Evolutionary conservation across 345 rosid genomes (phyloP), one percentile per base, ranked within the genome.

Genomic region (Melaleuca alternifolia): DNA sequence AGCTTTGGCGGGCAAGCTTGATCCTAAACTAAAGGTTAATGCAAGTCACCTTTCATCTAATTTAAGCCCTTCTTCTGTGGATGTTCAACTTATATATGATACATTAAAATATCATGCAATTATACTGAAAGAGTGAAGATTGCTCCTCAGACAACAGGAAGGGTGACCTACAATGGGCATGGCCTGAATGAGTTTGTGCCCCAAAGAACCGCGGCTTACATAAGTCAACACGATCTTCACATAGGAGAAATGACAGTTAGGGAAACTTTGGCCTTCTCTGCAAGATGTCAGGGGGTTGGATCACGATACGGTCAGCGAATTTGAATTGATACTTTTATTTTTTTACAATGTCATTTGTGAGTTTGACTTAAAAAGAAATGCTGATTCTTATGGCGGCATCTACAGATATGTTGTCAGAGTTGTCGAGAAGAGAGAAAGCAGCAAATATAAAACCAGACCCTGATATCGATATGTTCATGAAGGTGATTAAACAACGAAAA

Each of bases 231-330:
- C 65, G 98, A 97, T 92, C 89, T 93, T 81, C 99, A 96, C 53
- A 93, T 95, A 14, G 95, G 92, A 50, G 96, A 95, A 83, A 89
- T 96, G 98, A 96, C 99, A 12, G 96, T 96, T 5, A 92, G 96
- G 84, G 99, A 96, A 88, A 96, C 99, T 59, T 88, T 96, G 91
- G 95, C 95, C 65, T 96, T 95, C 90, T 94, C 98, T 5, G 98
- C 98, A 23, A 91, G 95, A 88, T 95, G 97, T 90, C 99, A 95
- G 87, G 96, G 96, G 11, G 94, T 93, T 26, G 99, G 99, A 86
- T 11, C 85, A 8, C 94, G 88, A 28, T 93, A 92, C 14, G 94
- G 96, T 94, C 28, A 88, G 93, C 88, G 41, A 81, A 61, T 13
- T 62, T 20, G 37, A 11, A 3, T 59, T 41, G n/a, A 48, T 59